Evolutionary conservation across 495 filamentous ascomycete genomes (phyloP), one percentile per base, ranked within the genome.

Genomic region (Xylaria intraflava): DNA sequence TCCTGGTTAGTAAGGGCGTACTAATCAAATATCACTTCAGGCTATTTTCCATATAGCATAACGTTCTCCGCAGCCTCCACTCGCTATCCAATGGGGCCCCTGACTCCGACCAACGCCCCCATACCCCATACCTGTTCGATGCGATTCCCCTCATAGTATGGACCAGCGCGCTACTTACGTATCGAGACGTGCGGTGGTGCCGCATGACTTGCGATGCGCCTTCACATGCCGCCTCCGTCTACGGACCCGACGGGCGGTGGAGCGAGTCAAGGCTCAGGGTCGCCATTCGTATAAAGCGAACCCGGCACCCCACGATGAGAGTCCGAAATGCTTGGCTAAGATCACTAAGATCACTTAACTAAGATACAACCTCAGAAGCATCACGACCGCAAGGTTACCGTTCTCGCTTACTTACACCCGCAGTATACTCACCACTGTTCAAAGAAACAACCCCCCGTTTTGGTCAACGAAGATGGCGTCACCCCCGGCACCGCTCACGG

Each of bases 401-500:
- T 5, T n/a, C 2, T 26, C 23, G 29, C 17, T 12, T n/a, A n/a
- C n/a, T n/a, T n/a, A n/a, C n/a, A n/a, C n/a, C n/a, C n/a, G n/a
- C n/a, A n/a, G n/a, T n/a, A n/a, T n/a, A n/a, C n/a, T n/a, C n/a
- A n/a, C n/a, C n/a, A n/a, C n/a, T n/a, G n/a, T n/a, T n/a, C n/a
- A n/a, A n/a, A n/a, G n/a, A n/a, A n/a, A n/a, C n/a, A n/a, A n/a
- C n/a, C n/a, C n/a, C n/a, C n/a, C n/a, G n/a, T n/a, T n/a, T n/a
- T n/a, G n/a, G n/a, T n/a, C n/a, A n/a, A 19, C 14, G 12, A 42
- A 23, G 26, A 65, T 65, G 62, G 57, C 57, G 29, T 64, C 72
- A 11, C 52, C 62, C 22, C 52, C 63, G 0, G 63, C 67, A 17
- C 66, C 67, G 29, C 79, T 89, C 35, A 82, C 80, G 0, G 66